Evolutionary conservation across 2,329 filamentous ascomycete genomes (phyloP), one percentile per base, ranked within the genome.

Genomic region (Plenodomus biglobosus): DNA sequence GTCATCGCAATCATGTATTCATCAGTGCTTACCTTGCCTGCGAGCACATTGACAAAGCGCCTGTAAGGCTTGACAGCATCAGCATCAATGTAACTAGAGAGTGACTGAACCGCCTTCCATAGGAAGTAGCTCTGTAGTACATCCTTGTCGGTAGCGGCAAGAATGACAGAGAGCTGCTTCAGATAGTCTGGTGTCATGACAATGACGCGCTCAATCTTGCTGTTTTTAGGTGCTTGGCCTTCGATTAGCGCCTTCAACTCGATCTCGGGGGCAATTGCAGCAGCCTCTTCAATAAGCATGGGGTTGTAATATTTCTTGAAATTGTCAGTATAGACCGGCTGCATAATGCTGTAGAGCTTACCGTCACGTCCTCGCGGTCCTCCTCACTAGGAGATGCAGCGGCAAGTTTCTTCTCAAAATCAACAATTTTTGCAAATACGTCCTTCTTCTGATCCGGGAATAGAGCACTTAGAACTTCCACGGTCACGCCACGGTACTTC

Each of bases 241-340:
- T 73, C 70, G 36, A 88, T 73, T 1, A 86, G 70, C 4, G 73
- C 68, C 16, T 78, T 70, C 1, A 87, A 66, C 11, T 78, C 75
- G 8, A 88, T 70, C 44, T 82, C 75, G 1, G 85, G 84, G 0
- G 80, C 69, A 18, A 87, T 71, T 2, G 73, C 72, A 27, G 78
- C 74, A 5, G 79, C 80, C 44, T 86, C 80, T 10, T 78, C 70
- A 16, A 86, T 67, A 8, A 77, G 77, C 65, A 80, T 79, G 1
- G 84, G 84, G 59, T 87, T 87, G 69, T 88, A 87, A 55, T 80
- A 83, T 73, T 86, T 81, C 53, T 50, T 13, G 32, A n/a, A n/a
- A n/a, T n/a, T n/a, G n/a, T n/a, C n/a, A n/a, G n/a, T n/a, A n/a
- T n/a, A n/a, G n/a, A n/a, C n/a, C n/a, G n/a, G n/a, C n/a, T n/a